Evolutionary conservation across 306 rosid species (phyloP), one percentile per base, ranked within the genome.

Genomic region (Delonix regia): DNA sequence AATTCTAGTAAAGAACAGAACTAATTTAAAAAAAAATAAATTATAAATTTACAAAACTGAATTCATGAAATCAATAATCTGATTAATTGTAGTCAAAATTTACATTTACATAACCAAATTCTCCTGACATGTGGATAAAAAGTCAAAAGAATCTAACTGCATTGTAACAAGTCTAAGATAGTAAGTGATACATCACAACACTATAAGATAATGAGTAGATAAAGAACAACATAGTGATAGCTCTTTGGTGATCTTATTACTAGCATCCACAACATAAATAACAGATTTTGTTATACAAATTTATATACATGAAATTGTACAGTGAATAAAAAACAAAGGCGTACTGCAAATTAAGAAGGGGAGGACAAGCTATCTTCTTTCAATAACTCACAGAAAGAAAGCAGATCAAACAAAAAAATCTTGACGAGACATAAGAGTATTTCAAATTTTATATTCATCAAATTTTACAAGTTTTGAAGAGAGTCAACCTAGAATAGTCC

Each of bases 401-500:
- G 36, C 33, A 74, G 5, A 10, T 4, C 53, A 36, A 66, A 30
- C 59, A 79, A 49, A 51, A 62, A n/a, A 16, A 3, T 57, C 36
- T 57, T 25, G 36, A 63, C 51, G 18, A 36, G 8, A 72, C 60
- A 63, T 42, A 62, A 49, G 56, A 25, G 19, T 18, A 30, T 61
- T 38, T 60, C 27, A 52, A 21, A 27, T 56, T 22, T 45, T 13
- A 62, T 19, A 44, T 44, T 69, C 64, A 64, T 69, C 53, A 28
- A 75, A 81, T 10, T 42, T 49, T 39, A 57, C 53, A 53, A 71
- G 28, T 24, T 36, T 48, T 34, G 52, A 47, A 47, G 52, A 13
- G 4, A 47, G 25, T 24, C 76, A 55, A 72, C 27, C 62, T 59
- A 28, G 13, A 14, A 42, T 14, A 27, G 42, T 24, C 5, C 39